phyloP scores from a whole-genome alignment of 148 eudicot species.

The Chenopodium berlandieri region DNA sequence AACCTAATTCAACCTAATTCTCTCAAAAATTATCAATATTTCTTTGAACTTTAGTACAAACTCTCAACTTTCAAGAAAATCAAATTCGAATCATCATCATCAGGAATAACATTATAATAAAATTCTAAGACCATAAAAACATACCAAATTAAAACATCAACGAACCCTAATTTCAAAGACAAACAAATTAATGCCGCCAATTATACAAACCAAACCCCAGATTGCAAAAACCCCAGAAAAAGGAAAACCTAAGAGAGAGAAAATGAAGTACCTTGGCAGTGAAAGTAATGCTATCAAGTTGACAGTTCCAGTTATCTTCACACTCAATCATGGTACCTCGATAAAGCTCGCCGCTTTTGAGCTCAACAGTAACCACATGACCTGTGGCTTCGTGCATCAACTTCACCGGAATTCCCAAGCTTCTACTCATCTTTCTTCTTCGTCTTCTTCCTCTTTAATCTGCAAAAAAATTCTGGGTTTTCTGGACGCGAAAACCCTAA shows the following conservation, averaged over 20 bases:
- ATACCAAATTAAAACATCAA: background rate
- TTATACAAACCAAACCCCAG: background rate
- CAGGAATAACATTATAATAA: too few species aligned
- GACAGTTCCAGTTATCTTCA: constrained; percentile 98
- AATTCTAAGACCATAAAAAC: background rate
- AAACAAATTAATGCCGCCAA: background rate
- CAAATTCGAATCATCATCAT: too few species aligned
- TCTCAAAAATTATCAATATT: too few species aligned
- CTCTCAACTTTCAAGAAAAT: background rate
- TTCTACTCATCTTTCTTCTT: constrained; percentile 51
- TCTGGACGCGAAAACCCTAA: constrained; percentile 15
- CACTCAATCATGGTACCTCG: constrained; percentile 88
- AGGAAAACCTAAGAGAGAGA: constrained; percentile 10
- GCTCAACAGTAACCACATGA: constrained; percentile 79
- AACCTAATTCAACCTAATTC: background rate
- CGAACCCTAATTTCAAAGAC: constrained; percentile 1
- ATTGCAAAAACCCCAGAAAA: background rate
- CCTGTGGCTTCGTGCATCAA: constrained; percentile 76
- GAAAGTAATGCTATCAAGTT: constrained; percentile 83
- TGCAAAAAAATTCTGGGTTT: background rate
- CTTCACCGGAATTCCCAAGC: constrained; percentile 76
- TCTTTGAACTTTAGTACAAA: background rate
- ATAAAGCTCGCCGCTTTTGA: constrained; percentile 90
- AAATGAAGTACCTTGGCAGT: constrained; percentile 64
- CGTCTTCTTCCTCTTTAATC: background rate